Evolutionary conservation across 164 flowering plant genomes (phyloP).

Genomic region (Kingdonia uniflora): DNA sequence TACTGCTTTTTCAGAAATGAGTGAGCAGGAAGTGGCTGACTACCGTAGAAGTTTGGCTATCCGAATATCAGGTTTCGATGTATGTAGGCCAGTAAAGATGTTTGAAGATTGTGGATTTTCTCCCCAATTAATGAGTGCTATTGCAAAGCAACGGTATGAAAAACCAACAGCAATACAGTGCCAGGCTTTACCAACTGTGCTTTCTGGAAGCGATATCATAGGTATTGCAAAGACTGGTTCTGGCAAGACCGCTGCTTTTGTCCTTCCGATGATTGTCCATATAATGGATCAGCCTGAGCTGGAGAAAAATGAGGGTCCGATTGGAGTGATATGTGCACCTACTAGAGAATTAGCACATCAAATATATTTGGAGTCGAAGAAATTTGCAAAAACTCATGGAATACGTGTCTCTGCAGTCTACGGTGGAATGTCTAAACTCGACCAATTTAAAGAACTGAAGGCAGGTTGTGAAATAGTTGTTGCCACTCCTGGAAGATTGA

Average conservation of each 20-base stretch:
- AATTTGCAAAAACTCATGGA: constrained; percentile 78
- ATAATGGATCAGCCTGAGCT: constrained; percentile 98
- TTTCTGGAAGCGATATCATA: constrained; percentile 88
- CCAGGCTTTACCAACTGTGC: constrained; percentile 82
- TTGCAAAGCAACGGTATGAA: constrained; percentile 79
- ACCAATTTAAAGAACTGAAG: constrained; percentile 98
- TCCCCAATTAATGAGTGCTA: constrained; percentile 62
- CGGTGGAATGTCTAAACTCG: constrained; percentile 98
- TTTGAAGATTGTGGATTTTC: constrained; percentile 93
- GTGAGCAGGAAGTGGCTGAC: constrained; percentile 71
- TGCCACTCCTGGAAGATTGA: constrained; percentile 97
- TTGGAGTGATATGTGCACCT: constrained; percentile 96
- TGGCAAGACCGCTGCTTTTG: constrained; percentile 96
- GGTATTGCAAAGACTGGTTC: constrained; percentile 99
- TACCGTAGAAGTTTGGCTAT: constrained; percentile 64
- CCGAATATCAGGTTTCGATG: constrained; percentile 97
- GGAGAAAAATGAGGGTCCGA: constrained; percentile 88
- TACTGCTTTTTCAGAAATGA: constrained; percentile 50
- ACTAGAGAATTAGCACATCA: constrained; percentile 97
- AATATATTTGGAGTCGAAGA: constrained; percentile 79
- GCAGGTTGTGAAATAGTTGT: constrained; percentile 93
- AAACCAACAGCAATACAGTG: constrained; percentile 93
- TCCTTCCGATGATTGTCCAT: constrained; percentile 94
- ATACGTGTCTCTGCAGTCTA: constrained; percentile 87
- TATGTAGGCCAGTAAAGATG: constrained; percentile 68